A percentile compares a stretch with the other conserved stretches of the same genome.
These are phyloP conservation scores for Ilex asprella DNA, from an alignment of 257 asterid species.

Conservation along the genomic window DNA sequence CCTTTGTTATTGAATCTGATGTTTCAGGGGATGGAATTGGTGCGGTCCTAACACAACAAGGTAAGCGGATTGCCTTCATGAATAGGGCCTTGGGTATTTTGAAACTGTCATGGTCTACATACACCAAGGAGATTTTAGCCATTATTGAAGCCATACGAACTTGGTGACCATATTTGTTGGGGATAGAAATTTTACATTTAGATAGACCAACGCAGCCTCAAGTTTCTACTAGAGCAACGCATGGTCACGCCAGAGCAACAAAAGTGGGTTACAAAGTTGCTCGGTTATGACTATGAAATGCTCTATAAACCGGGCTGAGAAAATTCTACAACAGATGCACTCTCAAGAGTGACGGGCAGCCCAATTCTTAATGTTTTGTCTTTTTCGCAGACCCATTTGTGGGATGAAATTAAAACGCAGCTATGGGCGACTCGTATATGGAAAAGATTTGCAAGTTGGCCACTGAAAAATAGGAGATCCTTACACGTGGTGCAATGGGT, in stretches of 20 bases:
- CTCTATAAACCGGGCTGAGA: neutral
- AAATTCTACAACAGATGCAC: neutral
- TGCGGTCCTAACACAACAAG: neutral
- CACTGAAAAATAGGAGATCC: too few relatives aligned
- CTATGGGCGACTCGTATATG: too few relatives aligned
- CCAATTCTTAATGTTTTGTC: too few relatives aligned
- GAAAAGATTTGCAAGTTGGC: too few relatives aligned
- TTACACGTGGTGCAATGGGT: too few relatives aligned
- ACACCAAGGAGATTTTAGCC: neutral
- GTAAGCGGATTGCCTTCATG: neutral
- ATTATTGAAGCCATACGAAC: neutral
- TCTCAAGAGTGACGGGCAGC: neutral
- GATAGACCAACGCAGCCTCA: too few relatives aligned
- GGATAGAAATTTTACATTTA: neutral
- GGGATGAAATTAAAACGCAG: too few relatives aligned
- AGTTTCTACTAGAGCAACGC: too few relatives aligned
- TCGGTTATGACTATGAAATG: neutral
- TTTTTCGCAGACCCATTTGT: too few relatives aligned
- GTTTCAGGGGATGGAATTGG: neutral
- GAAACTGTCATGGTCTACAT: neutral
- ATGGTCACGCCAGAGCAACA: too few relatives aligned
- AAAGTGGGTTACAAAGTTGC: neutral
- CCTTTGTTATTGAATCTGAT: neutral
- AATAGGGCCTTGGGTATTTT: neutral
- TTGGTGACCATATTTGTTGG: constrained; percentile 1